These are phyloP conservation scores for Eucalyptus globulus DNA, from an alignment of 345 rosid species.

Conservation along the genomic window DNA sequence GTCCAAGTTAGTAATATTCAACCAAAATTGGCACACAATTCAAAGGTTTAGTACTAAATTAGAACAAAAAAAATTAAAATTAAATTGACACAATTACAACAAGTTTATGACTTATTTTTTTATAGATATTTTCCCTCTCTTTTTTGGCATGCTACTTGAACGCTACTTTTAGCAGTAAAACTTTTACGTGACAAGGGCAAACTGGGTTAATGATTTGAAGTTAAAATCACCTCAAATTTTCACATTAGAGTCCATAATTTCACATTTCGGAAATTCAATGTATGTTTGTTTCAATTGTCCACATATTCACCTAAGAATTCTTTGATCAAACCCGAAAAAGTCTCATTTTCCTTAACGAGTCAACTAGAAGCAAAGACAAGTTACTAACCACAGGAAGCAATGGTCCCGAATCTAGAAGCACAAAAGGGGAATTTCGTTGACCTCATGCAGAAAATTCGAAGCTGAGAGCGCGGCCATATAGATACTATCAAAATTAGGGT, in stretches of 20 bases:
- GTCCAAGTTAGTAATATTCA: too few relatives aligned
- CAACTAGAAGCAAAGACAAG: background rate
- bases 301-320: background rate
- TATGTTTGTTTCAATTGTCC: background rate
- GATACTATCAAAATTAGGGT: background rate
- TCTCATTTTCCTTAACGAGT: background rate
- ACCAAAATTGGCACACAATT: too few relatives aligned
- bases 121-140: background rate
- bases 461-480: background rate
- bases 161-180: background rate
- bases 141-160: background rate
- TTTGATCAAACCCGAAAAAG: background rate
- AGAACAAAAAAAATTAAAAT: too few relatives aligned
- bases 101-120: too few relatives aligned
- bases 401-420: background rate
- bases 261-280: background rate
- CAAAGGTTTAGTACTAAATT: too few relatives aligned
- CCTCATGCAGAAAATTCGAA: background rate
- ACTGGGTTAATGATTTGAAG: background rate
- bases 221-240: background rate
- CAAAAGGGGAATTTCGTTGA: background rate
- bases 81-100: too few relatives aligned
- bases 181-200: background rate
- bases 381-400: background rate
- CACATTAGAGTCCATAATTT: background rate